These are phyloP conservation scores for Cucurbita ficifolia DNA, from an alignment of 306 rosid species.

Conservation along the genomic window DNA sequence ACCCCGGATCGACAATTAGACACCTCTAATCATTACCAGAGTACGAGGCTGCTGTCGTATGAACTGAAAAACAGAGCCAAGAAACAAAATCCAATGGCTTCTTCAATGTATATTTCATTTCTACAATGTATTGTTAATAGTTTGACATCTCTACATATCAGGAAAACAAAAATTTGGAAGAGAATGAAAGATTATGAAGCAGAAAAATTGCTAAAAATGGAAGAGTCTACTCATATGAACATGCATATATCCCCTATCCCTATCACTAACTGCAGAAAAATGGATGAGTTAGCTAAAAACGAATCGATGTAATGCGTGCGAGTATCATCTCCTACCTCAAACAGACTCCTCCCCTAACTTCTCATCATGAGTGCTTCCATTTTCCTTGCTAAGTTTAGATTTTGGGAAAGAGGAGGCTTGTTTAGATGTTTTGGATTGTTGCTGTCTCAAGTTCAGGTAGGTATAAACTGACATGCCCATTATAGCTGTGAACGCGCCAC, in stretches of 20 bases:
- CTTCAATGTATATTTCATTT: too few species aligned
- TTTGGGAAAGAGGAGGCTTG: constrained; percentile 48
- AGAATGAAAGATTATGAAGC: background rate
- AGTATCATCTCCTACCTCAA: constrained; percentile 10
- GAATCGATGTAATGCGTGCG: background rate
- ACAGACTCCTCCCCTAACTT: constrained; percentile 59
- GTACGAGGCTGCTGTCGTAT: background rate
- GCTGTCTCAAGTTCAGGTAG: constrained; percentile 58
- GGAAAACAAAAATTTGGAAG: too few species aligned
- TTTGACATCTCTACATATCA: too few species aligned
- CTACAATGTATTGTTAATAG: too few species aligned
- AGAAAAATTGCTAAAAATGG: background rate
- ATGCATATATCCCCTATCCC: background rate
- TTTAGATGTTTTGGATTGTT: constrained; percentile 34
- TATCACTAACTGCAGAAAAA: background rate
- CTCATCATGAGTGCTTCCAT: constrained; percentile 42
- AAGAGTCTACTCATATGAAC: background rate
- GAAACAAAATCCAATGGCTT: background rate
- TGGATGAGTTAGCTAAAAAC: constrained; percentile 8
- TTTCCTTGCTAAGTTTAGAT: constrained; percentile 71
- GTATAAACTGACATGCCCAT: constrained; percentile 76
- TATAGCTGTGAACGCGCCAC: constrained; percentile 78
- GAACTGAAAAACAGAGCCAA: too few species aligned
- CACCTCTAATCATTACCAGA: too few species aligned
- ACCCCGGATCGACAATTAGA: too few species aligned